Evolutionary conservation across 1,284 basidiomycete genomes (phyloP).

Genomic region (Apiotrichum sp.): DNA sequence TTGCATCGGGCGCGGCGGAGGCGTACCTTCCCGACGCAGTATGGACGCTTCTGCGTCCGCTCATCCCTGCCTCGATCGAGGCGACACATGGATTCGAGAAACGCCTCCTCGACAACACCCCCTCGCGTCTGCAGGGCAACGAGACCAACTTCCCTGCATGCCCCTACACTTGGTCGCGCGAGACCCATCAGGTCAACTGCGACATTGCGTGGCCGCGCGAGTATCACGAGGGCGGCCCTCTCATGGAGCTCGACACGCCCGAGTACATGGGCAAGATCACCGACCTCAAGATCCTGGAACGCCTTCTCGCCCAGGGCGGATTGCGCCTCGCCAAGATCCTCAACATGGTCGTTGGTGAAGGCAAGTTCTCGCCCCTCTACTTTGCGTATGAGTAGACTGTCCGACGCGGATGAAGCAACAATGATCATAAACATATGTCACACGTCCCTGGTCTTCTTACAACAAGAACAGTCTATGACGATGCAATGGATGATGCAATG

Average conservation of each 20-base stretch:
- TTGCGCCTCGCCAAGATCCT: conserved; percentile 72
- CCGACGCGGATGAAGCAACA: too few relatives aligned
- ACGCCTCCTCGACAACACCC: conserved; percentile 6
- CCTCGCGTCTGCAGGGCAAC: not conserved
- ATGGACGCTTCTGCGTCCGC: conserved; percentile 1
- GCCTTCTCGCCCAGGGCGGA: conserved; percentile 71
- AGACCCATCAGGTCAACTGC: conserved; percentile 70
- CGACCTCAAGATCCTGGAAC: conserved; percentile 67
- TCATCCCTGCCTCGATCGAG: conserved; percentile 14
- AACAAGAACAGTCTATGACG: too few relatives aligned
- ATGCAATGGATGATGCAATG: too few relatives aligned
- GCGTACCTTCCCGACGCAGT: conserved; percentile 1
- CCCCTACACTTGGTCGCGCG: conserved; percentile 60
- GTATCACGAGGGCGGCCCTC: conserved; percentile 39
- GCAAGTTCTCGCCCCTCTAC: conserved; percentile 6
- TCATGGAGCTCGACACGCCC: conserved; percentile 77
- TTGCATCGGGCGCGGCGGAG: not conserved
- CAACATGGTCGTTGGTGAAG: conserved; percentile 49
- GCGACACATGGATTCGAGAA: conserved; percentile 2
- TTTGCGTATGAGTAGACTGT: conserved; percentile 3
- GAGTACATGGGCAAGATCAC: conserved; percentile 66
- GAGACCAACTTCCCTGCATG: conserved; percentile 54
- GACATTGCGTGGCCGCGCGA: conserved; percentile 67
- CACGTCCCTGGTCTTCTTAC: too few relatives aligned
- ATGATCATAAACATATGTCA: too few relatives aligned